Evolutionary conservation across 768 basidiomycete genomes (phyloP), one percentile per base, ranked within the genome.

Genomic region (Kwoniella sp.): DNA sequence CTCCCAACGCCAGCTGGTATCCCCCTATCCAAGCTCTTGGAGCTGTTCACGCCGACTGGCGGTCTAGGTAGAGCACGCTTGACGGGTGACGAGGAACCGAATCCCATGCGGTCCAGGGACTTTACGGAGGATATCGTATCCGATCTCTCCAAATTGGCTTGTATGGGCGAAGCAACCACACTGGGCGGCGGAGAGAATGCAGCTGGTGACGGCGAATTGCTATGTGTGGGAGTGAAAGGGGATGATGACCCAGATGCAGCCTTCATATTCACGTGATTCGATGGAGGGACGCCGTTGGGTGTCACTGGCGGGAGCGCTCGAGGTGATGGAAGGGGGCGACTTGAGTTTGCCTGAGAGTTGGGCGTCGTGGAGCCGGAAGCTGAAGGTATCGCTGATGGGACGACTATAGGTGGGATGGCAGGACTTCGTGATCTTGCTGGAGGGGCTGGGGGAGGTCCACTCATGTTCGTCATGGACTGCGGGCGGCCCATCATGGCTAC

Each of bases 21-120:
- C 2, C 76, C 77, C 34, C 77, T 64, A 57, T 80, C 79, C 25
- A 80, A 54, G 64, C 79, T 80, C 30, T 67, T 72, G n/a, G 74
- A 76, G 51, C 58, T 60, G 55, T 68, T 74, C 15, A 79, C 71
- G 15, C 58, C 73, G n/a, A 72, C 71, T 9, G 76, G 78, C 7
- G 78, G 76, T 53, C 70, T 68, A 8, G 78, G 78, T 37, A 80
- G 51, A 4, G 75, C 66, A 31, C 77, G 45, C 34, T 61, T 65
- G 25, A 65, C 65, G 15, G 69, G 60, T 17, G 41, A 45, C 15
- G 67, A 68, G 1, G 59, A 55, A 25, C 63, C 41, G 57, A 72
- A 70, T 13, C 63, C 67, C 7, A 62, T 53, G 22, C 62, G 66
- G 55, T 79, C 79, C 0, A 80, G 64, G 1, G 77, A 79, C 53